Percentiles rank a stretch among this genome's conserved stretches.
phyloP scores from a whole-genome alignment of 495 filamentous ascomycete species.

The Tetracladium setigerum region DNA sequence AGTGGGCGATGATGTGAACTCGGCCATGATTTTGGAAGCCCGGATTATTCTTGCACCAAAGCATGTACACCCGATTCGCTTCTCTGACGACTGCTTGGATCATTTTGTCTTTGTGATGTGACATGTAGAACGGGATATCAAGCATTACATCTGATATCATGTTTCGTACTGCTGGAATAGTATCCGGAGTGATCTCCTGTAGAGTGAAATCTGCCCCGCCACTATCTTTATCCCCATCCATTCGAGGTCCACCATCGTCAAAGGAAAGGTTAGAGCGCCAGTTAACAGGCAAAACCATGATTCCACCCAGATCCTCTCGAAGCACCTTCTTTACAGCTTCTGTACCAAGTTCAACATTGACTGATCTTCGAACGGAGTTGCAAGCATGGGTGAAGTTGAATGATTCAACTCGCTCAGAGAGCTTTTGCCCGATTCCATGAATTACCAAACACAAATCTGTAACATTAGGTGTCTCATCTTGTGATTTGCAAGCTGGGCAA shows the following conservation, averaged over 20 bases:
- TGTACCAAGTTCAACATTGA: conserved; percentile 78
- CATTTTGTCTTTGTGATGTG: conserved; percentile 93
- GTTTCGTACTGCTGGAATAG: conserved; percentile 79
- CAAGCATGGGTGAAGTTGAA: conserved; percentile 96
- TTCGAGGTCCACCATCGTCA: conserved; percentile 58
- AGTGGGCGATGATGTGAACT: conserved; percentile 90
- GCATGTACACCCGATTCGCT: conserved; percentile 84
- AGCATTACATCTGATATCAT: conserved; percentile 96
- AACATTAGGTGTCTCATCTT: conserved; percentile 62
- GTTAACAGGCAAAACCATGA: conserved; percentile 59
- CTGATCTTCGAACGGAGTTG: conserved; percentile 76
- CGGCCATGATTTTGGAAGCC: conserved; percentile 72
- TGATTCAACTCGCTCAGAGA: conserved; percentile 92
- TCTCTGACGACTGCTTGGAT: conserved; percentile 80
- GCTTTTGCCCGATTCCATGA: conserved; percentile 93
- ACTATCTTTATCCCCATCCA: conserved; percentile 39
- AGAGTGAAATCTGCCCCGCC: conserved; percentile 57
- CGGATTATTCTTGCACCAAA: conserved; percentile 91
- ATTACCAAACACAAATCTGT: conserved; percentile 86
- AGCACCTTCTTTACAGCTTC: conserved; percentile 66
- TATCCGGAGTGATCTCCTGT: conserved; percentile 85
- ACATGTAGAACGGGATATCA: conserved; percentile 95
- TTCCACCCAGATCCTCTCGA: conserved; percentile 52
- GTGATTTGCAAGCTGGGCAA: conserved; percentile 35
- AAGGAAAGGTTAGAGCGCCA: conserved; percentile 84